Conservation (phyloP, 352 stramenopile genomes). For the Pythium aristosporum region DNA sequence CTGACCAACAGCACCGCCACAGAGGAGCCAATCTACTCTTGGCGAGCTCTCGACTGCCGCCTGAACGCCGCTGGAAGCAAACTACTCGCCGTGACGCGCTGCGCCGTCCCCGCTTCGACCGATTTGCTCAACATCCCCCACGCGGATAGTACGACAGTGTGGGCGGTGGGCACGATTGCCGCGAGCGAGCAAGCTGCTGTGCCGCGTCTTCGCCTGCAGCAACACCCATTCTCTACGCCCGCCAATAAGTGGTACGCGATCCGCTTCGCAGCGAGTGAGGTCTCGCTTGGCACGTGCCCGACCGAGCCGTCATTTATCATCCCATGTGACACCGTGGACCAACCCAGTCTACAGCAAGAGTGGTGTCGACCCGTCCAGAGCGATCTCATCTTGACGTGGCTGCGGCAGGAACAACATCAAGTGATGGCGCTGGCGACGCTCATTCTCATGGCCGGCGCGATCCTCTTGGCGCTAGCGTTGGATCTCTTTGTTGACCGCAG, state of each 20-base stretch:
- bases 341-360: conserved; percentile 16
- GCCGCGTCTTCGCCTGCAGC: conserved; percentile 17
- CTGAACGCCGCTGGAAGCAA: not conserved
- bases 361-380: conserved; percentile 32
- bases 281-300: conserved; percentile 13
- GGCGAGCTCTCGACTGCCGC: conserved; percentile 5
- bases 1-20: conserved; percentile 14
- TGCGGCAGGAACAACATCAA: conserved; percentile 29
- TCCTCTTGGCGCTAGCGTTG: conserved; percentile 29
- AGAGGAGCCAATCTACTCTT: conserved; percentile 17
- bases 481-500: conserved; percentile 36
- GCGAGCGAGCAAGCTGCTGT: not conserved
- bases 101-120: conserved; percentile 8
- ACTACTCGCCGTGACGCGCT: conserved; percentile 18
- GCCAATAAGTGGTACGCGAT: conserved; percentile 23
- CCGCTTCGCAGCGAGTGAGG: conserved; percentile 17
- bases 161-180: conserved; percentile 26
- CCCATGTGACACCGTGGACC: conserved; percentile 28
- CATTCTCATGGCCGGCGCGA: conserved; percentile 29
- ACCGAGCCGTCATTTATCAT: conserved; percentile 23
- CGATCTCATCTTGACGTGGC: conserved; percentile 28
- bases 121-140: conserved; percentile 1
- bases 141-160: conserved; percentile 14
- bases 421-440: conserved; percentile 30
- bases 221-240: not conserved